A percentile compares a stretch with the other conserved stretches of the same genome.
Conservation (phyloP, 495 filamentous ascomycete genomes). For the Aspergillus sclerotioniger region DNA sequence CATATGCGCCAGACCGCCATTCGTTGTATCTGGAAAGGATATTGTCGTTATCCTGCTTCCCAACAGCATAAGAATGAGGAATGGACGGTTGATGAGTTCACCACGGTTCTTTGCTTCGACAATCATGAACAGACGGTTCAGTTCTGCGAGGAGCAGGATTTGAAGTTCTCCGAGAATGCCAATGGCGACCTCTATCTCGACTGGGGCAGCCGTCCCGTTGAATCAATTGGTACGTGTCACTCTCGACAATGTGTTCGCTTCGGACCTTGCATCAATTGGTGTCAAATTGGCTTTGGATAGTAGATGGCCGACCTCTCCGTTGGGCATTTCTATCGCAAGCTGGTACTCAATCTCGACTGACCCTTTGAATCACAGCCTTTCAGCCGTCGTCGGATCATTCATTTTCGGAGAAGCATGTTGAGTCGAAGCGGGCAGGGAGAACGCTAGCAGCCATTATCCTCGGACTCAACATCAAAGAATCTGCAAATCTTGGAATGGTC, state of each 20-base stretch:
- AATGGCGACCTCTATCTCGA: slow-evolving; percentile 53
- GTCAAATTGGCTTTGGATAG: background rate
- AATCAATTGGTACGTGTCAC: slow-evolving; percentile 42
- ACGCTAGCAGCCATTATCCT: slow-evolving; percentile 49
- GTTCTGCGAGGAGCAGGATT: slow-evolving; percentile 67
- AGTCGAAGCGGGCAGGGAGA: slow-evolving; percentile 50
- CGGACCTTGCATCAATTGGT: slow-evolving; percentile 4
- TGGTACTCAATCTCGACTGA: slow-evolving; percentile 18
- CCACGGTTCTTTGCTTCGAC: slow-evolving; percentile 69
- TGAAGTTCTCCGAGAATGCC: slow-evolving; percentile 56
- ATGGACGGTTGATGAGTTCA: slow-evolving; percentile 67
- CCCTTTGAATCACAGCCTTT: slow-evolving; percentile 30
- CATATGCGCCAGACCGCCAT: slow-evolving; percentile 74
- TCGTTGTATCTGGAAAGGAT: slow-evolving; percentile 62
- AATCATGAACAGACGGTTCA: slow-evolving; percentile 63
- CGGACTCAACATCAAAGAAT: slow-evolving; percentile 49
- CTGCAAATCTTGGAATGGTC: slow-evolving; percentile 46
- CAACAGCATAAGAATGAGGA: slow-evolving; percentile 71
- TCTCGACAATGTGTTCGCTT: slow-evolving; percentile 4
- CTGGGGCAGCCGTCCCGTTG: slow-evolving; percentile 44
- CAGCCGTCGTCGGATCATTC: slow-evolving; percentile 47
- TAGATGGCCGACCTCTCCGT: background rate
- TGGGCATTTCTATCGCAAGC: background rate
- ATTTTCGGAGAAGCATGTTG: slow-evolving; percentile 50
- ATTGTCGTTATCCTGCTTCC: slow-evolving; percentile 53